phyloP scores from a whole-genome alignment of 345 rosid species.

The Cardamine chenopodiifolia region DNA sequence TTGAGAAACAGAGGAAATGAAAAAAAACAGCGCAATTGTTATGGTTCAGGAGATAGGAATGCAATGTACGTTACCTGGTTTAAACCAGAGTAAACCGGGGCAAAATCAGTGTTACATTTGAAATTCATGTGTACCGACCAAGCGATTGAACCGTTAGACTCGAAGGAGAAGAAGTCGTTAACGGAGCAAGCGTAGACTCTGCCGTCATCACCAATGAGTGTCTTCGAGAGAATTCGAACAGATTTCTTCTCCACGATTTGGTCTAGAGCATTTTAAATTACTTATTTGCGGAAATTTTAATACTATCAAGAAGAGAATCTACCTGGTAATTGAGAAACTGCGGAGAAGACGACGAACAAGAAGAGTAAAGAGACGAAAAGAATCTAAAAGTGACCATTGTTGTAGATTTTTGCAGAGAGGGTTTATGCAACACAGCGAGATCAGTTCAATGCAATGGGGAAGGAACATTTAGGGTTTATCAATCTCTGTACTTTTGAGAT shows the following conservation, averaged over 20 bases:
- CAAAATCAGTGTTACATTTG: conserved; percentile 50
- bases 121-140: conserved; percentile 70
- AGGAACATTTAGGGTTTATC: background rate
- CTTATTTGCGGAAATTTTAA: too few species aligned
- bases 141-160: conserved; percentile 70
- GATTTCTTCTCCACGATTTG: conserved; percentile 33
- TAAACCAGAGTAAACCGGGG: conserved; percentile 68
- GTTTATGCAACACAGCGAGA: background rate
- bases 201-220: conserved; percentile 66
- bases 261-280: conserved; percentile 28
- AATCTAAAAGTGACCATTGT: conserved; percentile 14
- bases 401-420: background rate
- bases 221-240: conserved; percentile 59
- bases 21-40: conserved; percentile 4
- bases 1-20: conserved; percentile 8
- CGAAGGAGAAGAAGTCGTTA: conserved; percentile 65
- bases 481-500: background rate
- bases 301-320: background rate
- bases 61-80: conserved; percentile 52
- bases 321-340: conserved; percentile 29
- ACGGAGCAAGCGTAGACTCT: conserved; percentile 70
- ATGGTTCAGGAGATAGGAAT: background rate
- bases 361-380: background rate
- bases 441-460: background rate
- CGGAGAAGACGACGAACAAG: conserved; percentile 18